Evolutionary conservation across 345 rosid species (phyloP).

Genomic region (Hibiscus syriacus): DNA sequence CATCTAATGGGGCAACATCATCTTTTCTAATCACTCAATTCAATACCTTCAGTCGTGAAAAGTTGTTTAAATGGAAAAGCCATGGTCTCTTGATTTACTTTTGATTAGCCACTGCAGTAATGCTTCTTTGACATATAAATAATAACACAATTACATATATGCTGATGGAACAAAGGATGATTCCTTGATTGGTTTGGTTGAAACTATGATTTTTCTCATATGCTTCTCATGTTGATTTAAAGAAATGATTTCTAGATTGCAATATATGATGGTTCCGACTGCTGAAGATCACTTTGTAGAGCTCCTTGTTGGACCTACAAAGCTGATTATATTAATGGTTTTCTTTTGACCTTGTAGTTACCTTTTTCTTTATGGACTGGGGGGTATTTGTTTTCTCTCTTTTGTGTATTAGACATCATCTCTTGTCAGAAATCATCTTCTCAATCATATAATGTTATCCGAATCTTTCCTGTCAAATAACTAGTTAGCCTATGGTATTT

Average conservation of each 20-base stretch:
- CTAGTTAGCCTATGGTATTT: background rate
- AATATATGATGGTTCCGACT: background rate
- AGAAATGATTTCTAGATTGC: background rate
- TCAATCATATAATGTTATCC: background rate
- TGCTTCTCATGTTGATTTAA: background rate
- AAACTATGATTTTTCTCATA: background rate
- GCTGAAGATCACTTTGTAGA: too few species aligned
- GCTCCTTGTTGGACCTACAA: background rate
- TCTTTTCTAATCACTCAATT: background rate
- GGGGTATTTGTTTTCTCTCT: too few species aligned
- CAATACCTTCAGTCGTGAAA: background rate
- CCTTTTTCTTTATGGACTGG: background rate
- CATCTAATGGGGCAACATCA: background rate
- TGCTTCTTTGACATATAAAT: background rate
- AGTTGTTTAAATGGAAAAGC: background rate
- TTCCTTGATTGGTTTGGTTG: conserved; percentile 1
- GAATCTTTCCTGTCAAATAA: background rate
- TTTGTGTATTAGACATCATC: background rate
- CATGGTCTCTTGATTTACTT: background rate
- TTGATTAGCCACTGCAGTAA: too few species aligned
- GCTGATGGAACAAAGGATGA: background rate
- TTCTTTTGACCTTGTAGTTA: background rate
- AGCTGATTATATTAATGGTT: background rate
- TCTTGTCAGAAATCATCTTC: background rate
- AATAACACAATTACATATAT: background rate